These are phyloP conservation scores for Didymella arachidicola DNA, from an alignment of 2,329 filamentous ascomycete genomes.

Conservation along the genomic window DNA sequence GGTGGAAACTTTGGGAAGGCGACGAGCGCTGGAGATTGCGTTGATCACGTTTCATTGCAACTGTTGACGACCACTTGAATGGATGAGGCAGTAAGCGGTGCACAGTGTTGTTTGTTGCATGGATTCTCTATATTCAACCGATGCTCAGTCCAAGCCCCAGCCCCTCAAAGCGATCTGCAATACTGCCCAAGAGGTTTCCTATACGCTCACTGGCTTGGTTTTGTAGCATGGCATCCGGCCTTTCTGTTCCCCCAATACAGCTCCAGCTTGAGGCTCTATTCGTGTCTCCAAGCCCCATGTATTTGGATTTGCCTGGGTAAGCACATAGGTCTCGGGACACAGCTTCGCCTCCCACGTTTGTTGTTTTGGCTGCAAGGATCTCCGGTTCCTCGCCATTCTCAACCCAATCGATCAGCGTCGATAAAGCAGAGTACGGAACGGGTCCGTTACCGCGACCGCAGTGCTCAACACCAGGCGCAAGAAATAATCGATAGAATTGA, in stretches of 20 bases:
- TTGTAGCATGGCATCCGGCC: conserved; percentile 13
- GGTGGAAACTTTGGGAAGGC: neutral
- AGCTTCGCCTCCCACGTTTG: conserved; percentile 25
- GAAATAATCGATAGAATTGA: conserved; percentile 43
- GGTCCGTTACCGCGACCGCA: conserved; percentile 34
- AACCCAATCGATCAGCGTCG: conserved; percentile 40
- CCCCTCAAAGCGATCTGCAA: conserved; percentile 31
- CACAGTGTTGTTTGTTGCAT: neutral
- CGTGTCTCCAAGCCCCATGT: conserved; percentile 27
- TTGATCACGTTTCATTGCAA: neutral
- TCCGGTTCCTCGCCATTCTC: conserved; percentile 38
- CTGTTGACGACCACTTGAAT: neutral
- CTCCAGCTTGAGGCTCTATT: conserved; percentile 34
- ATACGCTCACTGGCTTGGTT: conserved; percentile 20
- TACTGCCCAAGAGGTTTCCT: conserved; percentile 26
- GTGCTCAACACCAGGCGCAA: conserved; percentile 41
- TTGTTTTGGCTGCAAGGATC: conserved; percentile 30
- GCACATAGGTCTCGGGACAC: conserved; percentile 33
- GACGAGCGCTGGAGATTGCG: neutral
- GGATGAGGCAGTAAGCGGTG: neutral
- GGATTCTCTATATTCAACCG: conserved; percentile 13
- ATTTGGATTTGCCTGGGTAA: conserved; percentile 30
- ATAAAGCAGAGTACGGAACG: conserved; percentile 27
- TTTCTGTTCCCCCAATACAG: conserved; percentile 33
- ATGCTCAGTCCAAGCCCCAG: conserved; percentile 32